Evolutionary conservation across 2,329 filamentous ascomycete species (phyloP), one percentile per base, ranked within the genome.

Genomic region (Colletotrichum liaoningense): DNA sequence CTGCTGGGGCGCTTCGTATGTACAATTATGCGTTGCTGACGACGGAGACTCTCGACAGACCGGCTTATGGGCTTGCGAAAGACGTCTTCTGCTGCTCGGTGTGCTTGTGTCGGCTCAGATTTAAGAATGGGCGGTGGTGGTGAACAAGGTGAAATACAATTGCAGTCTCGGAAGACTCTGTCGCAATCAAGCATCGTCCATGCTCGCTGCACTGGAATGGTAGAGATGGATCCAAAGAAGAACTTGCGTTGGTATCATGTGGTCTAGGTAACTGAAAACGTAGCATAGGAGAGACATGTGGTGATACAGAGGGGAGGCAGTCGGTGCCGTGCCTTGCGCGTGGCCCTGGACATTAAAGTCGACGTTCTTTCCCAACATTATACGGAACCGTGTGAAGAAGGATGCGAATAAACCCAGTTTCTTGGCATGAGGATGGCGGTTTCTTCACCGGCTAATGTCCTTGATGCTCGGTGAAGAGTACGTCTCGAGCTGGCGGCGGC

Each of bases 381-480:
- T 22, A 54, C 14, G 38, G 24, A 38, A 19, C 19, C 49, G 14
- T 26, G 54, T 14, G 28, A 2, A 16, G 22, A 35, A 30, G 16
- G 19, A 24, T 28, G 24, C 16, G 14, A 28, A 52, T 2, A 28
- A 22, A 22, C 24, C 46, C 22, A 3, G 7, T n/a, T 4, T n/a
- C 22, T 33, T 26, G 30, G 16, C 16, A 30, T 28, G 5, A 6
- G 22, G 6, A 14, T 5, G 4, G 55, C 30, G 57, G 26, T 14
- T 69, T 49, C 52, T 19, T 77, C 77, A 79, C 80, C 79, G 87
- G 75, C 83, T 84, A 73, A 97, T 92, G 81, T 97, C 94, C 79
- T 91, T 94, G 78, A 97, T 95, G 3, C 93, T 93, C 30, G 93
- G 91, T 6, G 92, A 90, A n/a, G 93, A 90, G 83, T 97, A 97